These are phyloP conservation scores for Xylaria sp. DNA, from an alignment of 2,329 filamentous ascomycete genomes.

Conservation along the genomic window DNA sequence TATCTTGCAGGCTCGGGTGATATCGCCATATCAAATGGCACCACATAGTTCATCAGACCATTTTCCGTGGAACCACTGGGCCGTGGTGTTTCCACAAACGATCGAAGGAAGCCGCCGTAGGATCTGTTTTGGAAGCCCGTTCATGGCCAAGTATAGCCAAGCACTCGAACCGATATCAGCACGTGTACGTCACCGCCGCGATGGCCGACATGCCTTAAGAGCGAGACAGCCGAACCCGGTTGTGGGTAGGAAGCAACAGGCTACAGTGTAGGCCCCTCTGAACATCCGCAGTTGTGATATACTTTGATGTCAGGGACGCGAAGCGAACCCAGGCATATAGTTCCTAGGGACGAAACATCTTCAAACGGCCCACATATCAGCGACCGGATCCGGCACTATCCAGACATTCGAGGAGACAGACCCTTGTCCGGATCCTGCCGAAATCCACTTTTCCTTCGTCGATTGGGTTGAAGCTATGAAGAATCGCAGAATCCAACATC, in stretches of 20 bases:
- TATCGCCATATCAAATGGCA: slow-evolving; percentile 24
- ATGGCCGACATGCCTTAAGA: neutral
- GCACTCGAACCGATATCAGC: neutral
- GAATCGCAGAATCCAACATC: neutral
- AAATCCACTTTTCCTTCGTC: slow-evolving; percentile 8
- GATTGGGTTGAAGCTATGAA: neutral
- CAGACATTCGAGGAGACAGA: slow-evolving; percentile 26
- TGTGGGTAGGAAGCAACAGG: slow-evolving; percentile 4
- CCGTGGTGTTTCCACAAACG: slow-evolving; percentile 7
- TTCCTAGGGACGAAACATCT: slow-evolving; percentile 24
- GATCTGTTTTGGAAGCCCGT: slow-evolving; percentile 13
- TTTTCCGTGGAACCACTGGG: slow-evolving; percentile 16
- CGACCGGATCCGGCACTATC: slow-evolving; percentile 24
- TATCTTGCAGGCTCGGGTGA: slow-evolving; percentile 24
- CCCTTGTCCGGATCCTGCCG: slow-evolving; percentile 21
- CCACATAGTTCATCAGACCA: slow-evolving; percentile 27
- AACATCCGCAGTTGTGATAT: neutral
- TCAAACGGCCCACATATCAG: slow-evolving; percentile 27
- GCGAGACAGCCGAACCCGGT: slow-evolving; percentile 15
- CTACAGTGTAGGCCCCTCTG: neutral
- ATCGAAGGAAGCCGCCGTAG: slow-evolving; percentile 13
- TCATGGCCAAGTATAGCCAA: slow-evolving; percentile 13
- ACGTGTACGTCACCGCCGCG: neutral
- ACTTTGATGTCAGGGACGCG: neutral
- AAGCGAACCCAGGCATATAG: slow-evolving; percentile 12